Base-by-base conservation (phyloP, 2,329 filamentous ascomycete species). In the Macroventuria anomochaeta region DNA sequence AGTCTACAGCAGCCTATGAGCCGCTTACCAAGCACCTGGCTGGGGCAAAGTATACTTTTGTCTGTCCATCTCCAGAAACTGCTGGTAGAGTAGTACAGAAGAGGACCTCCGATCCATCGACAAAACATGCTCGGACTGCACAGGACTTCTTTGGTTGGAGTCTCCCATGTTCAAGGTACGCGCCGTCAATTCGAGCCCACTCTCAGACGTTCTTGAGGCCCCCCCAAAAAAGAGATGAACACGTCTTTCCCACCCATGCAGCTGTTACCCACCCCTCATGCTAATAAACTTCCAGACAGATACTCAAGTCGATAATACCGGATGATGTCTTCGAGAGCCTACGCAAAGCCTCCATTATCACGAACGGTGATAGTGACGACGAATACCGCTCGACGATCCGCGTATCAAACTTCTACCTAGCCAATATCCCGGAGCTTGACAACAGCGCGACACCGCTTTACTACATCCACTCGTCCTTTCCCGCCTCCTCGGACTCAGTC, bases 121-220 rank as follows among this genome's bases (percentile, higher is more conserved):
- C 34, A 10, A 61, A 50, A 49, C 46, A 62, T 36, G 62, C 63
- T 15, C 54, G 56, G 21, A 63, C 33, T 39, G 53, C 53, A 32
- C 39, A 58, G 3, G 63, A 66, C 41, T 64, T 66, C 46, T 66
- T 64, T 46, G 63, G 63, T 2, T 66, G 63, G 63, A 66, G 53
- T 33, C 17, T 66, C 17, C 39, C 63, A 21, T 61, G 62, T 44
- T 50, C 59, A 15, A 52, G 61, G 63, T 61, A 57, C n/a, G 51
- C 34, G 15, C 13, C 23, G 18, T 32, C 10, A 17, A 15, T 26
- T 18, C 6, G 5, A 32, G 7, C 8, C 17, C 11, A 8, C n/a
- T 25, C 18, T 46, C 20, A 42, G 7, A 31, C n/a, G 23, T 2
- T 0, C n/a, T 11, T 3, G 41, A 5, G n/a, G n/a, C n/a, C n/a